These are phyloP conservation scores for Tuber indicum DNA, from an alignment of 495 filamentous ascomycete genomes.

Conservation along the genomic window DNA sequence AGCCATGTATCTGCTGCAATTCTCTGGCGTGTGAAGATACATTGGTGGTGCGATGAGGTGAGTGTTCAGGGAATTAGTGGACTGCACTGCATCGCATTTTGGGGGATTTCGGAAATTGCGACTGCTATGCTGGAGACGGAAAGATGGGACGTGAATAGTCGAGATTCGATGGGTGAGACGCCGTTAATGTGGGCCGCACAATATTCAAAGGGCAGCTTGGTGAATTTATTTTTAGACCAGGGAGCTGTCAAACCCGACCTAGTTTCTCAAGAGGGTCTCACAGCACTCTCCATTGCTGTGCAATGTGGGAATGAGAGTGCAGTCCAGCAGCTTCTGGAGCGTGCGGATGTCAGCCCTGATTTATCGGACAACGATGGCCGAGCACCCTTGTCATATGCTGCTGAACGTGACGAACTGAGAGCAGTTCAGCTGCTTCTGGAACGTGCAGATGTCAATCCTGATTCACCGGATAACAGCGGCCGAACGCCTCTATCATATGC, in stretches of 20 bases:
- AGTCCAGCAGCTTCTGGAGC: too few species aligned
- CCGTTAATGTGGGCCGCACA: background rate
- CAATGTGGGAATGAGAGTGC: background rate
- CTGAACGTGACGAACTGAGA: too few species aligned
- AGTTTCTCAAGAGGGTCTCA: background rate
- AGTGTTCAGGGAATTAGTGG: background rate
- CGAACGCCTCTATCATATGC: background rate
- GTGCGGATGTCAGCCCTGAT: background rate
- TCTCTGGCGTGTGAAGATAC: background rate
- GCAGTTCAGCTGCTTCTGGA: too few species aligned
- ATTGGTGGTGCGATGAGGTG: too few species aligned
- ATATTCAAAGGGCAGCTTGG: background rate
- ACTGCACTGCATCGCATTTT: background rate
- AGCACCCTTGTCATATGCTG: background rate
- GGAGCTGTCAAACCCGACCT: background rate
- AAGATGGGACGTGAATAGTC: background rate
- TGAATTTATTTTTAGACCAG: background rate
- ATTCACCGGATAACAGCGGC: background rate
- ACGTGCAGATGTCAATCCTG: too few species aligned
- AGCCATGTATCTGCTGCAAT: background rate
- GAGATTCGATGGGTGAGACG: background rate
- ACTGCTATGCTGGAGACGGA: background rate
- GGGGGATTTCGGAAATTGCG: background rate
- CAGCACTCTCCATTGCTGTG: background rate
- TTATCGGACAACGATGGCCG: background rate